phyloP scores from a whole-genome alignment of 768 basidiomycete genomes.

The Galerina marginata region DNA sequence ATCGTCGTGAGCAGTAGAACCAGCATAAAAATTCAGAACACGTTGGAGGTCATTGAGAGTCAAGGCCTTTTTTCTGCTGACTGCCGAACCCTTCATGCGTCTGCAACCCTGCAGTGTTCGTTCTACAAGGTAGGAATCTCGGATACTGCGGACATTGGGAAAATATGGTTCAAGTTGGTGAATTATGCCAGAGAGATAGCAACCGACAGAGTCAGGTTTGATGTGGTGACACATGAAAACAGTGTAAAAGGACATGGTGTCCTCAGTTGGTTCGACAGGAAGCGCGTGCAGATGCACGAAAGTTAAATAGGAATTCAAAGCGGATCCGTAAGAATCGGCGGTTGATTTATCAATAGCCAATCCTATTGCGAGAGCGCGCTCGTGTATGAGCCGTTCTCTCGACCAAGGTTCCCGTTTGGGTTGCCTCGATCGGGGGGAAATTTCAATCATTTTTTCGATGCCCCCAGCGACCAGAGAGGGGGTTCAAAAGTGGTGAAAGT shows the following conservation, averaged over 20 bases:
- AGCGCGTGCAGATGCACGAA: conserved; percentile 36
- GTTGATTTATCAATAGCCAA: conserved; percentile 27
- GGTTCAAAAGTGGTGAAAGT: not conserved
- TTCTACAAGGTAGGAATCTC: conserved; percentile 29
- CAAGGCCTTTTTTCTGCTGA: conserved; percentile 34
- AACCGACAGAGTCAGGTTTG: conserved; percentile 36
- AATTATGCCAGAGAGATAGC: conserved; percentile 48
- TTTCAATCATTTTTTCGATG: conserved; percentile 21
- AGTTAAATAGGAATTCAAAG: conserved; percentile 36
- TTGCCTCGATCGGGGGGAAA: conserved; percentile 30
- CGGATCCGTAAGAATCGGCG: conserved; percentile 30
- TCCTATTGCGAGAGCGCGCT: conserved; percentile 29
- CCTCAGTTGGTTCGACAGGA: conserved; percentile 32
- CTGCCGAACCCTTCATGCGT: conserved; percentile 17
- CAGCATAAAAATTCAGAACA: not conserved
- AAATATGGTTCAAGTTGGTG: conserved; percentile 39
- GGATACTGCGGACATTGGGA: conserved; percentile 31
- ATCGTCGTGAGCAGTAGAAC: conserved; percentile 25
- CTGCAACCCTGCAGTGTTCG: conserved; percentile 37
- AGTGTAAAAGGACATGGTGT: conserved; percentile 41
- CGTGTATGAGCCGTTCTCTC: conserved; percentile 32
- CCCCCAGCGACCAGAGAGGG: conserved; percentile 34
- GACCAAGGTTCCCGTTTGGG: conserved; percentile 40
- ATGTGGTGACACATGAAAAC: conserved; percentile 43
- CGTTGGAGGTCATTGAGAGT: conserved; percentile 16